Evolutionary conservation across 2,329 filamentous ascomycete species (phyloP), one percentile per base, ranked within the genome.

Genomic region (Neospermospora avenae): DNA sequence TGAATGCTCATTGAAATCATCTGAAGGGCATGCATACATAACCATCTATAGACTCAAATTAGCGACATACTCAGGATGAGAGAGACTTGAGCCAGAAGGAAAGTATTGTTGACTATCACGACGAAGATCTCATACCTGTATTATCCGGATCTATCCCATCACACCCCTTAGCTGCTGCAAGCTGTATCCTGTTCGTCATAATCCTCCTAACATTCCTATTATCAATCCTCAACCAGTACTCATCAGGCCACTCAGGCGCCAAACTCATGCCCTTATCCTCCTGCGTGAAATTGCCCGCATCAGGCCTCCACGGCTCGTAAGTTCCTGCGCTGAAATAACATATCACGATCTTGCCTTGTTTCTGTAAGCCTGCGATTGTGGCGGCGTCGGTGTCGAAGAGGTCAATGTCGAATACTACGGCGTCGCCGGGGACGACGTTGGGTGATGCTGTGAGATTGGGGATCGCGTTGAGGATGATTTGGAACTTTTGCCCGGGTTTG

Each of bases 281-380:
- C 1, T 76, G 61, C 6, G 75, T 69, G 67, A 90, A 90, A 7
- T 81, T 68, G 63, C 45, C 73, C 3, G 58, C 57, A 70, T 91
- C 88, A 1, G 78, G 74, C 3, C 87, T 79, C 76, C 80, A 83
- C 53, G 83, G 71, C 73, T 91, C 88, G 67, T 81, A 89, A 6
- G 84, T 86, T 1, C 88, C 88, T 0, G 85, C 87, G 57, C 84
- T 87, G 75, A 91, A 91, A 74, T 91, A 91, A 76, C 88, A 91
- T 61, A 91, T 85, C 57, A 90, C 82, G 62, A 81, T 84, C 69
- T 83, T 82, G 7, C 80, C 81, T 34, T 77, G 69, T 3, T 65
- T 63, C 44, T 85, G 80, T 14, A 86, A 74, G 4, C 71, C 69
- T 4, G 72, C 61, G 46, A 86, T 81, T 0, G 74, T 77, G 3